phyloP scores from a whole-genome alignment of 2,329 filamentous ascomycete genomes.

The Lachnellula subtilissima region DNA sequence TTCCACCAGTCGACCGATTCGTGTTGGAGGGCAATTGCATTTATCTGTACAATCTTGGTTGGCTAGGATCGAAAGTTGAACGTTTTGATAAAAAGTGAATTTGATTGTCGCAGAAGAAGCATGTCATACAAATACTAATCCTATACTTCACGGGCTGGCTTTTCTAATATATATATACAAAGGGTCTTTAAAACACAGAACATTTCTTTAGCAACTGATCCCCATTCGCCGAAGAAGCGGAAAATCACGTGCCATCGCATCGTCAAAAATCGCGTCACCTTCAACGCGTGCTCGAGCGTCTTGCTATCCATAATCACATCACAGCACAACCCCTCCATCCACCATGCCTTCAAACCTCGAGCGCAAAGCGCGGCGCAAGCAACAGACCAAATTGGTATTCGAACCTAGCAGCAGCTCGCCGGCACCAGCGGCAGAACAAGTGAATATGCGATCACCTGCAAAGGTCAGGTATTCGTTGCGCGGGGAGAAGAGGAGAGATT shows the following conservation, averaged over 20 bases:
- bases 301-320: background rate
- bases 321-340: background rate
- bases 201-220: no score
- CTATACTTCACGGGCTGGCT: no score
- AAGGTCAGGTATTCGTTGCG: constrained; percentile 22
- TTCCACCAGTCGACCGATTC: background rate
- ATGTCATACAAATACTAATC: no score
- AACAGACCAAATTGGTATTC: constrained; percentile 27
- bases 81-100: no score
- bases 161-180: no score
- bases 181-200: no score
- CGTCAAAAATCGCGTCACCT: no score
- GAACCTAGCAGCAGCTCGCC: constrained; percentile 7
- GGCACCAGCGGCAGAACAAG: background rate
- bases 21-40: constrained; percentile 5
- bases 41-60: constrained; percentile 9
- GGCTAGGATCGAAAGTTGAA: background rate
- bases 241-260: no score
- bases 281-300: no score
- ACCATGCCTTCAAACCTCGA: constrained; percentile 22
- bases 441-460: constrained; percentile 15
- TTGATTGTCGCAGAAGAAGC: no score
- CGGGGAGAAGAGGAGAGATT: background rate
- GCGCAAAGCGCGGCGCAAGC: constrained; percentile 21
- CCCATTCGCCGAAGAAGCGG: no score